Conservation (phyloP, 169 alveolate genomes). For the Plasmodium ovale region DNA sequence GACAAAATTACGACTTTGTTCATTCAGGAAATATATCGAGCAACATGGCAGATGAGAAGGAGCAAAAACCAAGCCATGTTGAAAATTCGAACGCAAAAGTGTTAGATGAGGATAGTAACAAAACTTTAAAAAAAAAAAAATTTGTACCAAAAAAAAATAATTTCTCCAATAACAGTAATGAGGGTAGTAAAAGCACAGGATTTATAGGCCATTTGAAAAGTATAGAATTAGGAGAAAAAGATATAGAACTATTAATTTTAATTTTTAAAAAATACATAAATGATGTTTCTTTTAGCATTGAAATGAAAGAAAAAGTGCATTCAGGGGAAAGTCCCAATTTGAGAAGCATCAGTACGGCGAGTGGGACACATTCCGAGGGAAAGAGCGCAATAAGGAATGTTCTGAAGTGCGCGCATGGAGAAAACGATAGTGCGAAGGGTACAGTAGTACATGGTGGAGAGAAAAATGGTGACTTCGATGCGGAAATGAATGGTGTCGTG, state of each 20-base stretch:
- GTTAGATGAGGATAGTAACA: neutral
- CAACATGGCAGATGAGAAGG: neutral
- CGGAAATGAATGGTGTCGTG: too few relatives aligned
- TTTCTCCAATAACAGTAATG: neutral
- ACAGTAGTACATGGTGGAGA: neutral
- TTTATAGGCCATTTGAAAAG: conserved; percentile 57
- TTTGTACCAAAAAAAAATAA: neutral
- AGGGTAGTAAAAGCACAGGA: conserved; percentile 39
- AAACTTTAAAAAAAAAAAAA: neutral
- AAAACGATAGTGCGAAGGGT: neutral
- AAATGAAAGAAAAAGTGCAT: neutral
- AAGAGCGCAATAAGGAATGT: neutral
- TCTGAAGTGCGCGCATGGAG: neutral
- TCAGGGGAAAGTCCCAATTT: neutral
- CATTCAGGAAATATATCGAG: neutral
- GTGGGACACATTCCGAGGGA: neutral
- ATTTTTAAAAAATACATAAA: conserved; percentile 59
- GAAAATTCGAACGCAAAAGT: neutral
- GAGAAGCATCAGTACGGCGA: neutral
- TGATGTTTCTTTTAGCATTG: conserved; percentile 6
- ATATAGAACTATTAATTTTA: conserved; percentile 21
- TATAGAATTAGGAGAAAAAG: conserved; percentile 27
- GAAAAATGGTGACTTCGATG: too few relatives aligned
- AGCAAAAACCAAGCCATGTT: neutral
- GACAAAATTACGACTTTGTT: neutral